phyloP scores from a whole-genome alignment of 495 filamentous ascomycete genomes.

The Penicillium turbatum region DNA sequence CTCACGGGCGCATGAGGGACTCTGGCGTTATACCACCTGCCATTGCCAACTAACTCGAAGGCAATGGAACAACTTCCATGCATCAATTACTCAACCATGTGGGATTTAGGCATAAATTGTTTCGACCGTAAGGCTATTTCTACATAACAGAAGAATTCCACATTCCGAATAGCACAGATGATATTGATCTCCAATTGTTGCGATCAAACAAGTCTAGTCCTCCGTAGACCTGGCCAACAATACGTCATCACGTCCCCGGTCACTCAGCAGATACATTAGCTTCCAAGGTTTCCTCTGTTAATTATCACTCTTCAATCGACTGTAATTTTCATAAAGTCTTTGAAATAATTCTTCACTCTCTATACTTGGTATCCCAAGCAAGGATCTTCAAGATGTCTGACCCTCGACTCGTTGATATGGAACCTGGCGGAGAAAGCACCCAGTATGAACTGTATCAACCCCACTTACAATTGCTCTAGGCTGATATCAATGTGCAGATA shows the following conservation, averaged over 20 bases:
- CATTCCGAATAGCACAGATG: too few species aligned
- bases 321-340: too few species aligned
- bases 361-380: neutral
- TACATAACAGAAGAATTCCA: too few species aligned
- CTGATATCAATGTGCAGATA: constrained; percentile 43
- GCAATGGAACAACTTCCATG: neutral
- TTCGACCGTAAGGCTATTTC: too few species aligned
- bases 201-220: neutral
- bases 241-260: constrained; percentile 26
- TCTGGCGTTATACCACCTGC: constrained; percentile 5
- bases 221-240: neutral
- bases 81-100: neutral
- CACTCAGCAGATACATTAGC: constrained; percentile 9
- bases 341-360: too few species aligned
- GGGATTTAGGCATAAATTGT: neutral
- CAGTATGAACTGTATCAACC: constrained; percentile 45
- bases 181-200: neutral
- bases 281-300: too few species aligned
- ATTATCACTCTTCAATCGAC: too few species aligned
- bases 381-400: constrained; percentile 25
- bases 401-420: constrained; percentile 53
- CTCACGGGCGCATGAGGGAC: constrained; percentile 15
- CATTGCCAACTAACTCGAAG: neutral
- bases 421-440: constrained; percentile 58
- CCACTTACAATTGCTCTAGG: neutral